Evolutionary conservation across 116 monocot genomes (phyloP).

Genomic region (Cymodocea nodosa): DNA sequence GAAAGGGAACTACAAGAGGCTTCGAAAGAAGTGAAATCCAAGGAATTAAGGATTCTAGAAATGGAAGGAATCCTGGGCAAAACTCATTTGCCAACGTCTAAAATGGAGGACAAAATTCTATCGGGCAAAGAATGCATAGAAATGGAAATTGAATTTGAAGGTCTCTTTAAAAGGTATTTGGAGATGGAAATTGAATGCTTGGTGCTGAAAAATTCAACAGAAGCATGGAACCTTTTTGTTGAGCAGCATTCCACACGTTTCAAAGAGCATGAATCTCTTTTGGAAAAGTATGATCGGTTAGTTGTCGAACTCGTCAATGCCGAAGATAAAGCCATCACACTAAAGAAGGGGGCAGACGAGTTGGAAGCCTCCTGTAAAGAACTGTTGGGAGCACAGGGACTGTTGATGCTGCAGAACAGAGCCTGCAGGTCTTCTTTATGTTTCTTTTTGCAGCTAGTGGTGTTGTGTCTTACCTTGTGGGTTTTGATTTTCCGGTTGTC

Average conservation of each 20-base stretch:
- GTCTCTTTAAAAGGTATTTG: slow-evolving; percentile 35
- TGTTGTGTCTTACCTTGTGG: slow-evolving; percentile 31
- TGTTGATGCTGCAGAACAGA: slow-evolving; percentile 35
- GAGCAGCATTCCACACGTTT: slow-evolving; percentile 27
- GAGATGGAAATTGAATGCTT: slow-evolving; percentile 48
- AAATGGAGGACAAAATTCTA: background rate
- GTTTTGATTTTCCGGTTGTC: slow-evolving; percentile 26
- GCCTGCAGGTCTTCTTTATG: slow-evolving; percentile 31
- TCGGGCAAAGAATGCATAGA: slow-evolving; percentile 11
- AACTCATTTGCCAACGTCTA: slow-evolving; percentile 1
- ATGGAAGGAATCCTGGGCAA: slow-evolving; percentile 18
- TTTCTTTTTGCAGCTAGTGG: slow-evolving; percentile 34
- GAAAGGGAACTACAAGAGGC: slow-evolving; percentile 24
- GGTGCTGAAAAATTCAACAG: slow-evolving; percentile 17
- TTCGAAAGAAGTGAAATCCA: slow-evolving; percentile 9
- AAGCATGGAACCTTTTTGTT: slow-evolving; percentile 15
- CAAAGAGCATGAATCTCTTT: slow-evolving; percentile 24
- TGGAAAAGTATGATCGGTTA: slow-evolving; percentile 14
- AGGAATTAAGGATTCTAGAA: slow-evolving; percentile 26
- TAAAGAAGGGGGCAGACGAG: slow-evolving; percentile 28
- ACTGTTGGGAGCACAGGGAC: slow-evolving; percentile 21
- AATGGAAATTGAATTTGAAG: slow-evolving; percentile 41
- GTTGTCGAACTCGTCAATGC: slow-evolving; percentile 19
- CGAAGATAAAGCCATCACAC: slow-evolving; percentile 14
- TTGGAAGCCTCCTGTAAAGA: slow-evolving; percentile 33